Conservation (phyloP, 805 yeast species). For the Pichia pseudocactophila region DNA sequence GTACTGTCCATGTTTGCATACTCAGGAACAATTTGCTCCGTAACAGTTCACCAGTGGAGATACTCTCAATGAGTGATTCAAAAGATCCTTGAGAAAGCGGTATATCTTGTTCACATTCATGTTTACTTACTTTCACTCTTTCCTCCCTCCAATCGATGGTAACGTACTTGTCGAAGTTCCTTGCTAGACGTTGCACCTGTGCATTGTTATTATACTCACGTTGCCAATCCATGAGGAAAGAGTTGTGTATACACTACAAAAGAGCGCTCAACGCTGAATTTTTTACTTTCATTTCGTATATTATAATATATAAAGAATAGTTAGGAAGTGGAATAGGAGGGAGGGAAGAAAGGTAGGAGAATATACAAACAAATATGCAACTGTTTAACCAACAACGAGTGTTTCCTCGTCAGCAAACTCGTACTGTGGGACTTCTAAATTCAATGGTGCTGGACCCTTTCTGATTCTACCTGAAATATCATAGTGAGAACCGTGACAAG, state of each 20-base stretch:
- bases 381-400: constrained; percentile 74
- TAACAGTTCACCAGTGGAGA: constrained; percentile 8
- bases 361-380: not conserved
- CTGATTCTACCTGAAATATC: constrained; percentile 99
- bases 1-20: constrained; percentile 59
- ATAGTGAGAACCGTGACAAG: constrained; percentile 99
- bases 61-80: constrained; percentile 1
- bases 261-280: too few species aligned
- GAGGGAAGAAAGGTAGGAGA: not conserved
- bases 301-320: constrained; percentile 3
- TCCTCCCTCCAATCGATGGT: constrained; percentile 71
- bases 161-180: constrained; percentile 48
- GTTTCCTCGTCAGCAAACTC: constrained; percentile 71
- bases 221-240: constrained; percentile 7
- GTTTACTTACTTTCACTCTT: too few species aligned
- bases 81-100: constrained; percentile 9
- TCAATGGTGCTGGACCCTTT: constrained; percentile 99
- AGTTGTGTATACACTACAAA: too few species aligned
- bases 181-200: constrained; percentile 20
- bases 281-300: not conserved
- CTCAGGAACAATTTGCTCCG: constrained; percentile 18
- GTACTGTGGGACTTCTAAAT: constrained; percentile 93
- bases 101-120: too few species aligned
- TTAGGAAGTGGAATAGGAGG: constrained; percentile 4
- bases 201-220: constrained; percentile 6